Base-by-base conservation (phyloP, 257 asterid species). In the Fraxinus americana region DNA sequence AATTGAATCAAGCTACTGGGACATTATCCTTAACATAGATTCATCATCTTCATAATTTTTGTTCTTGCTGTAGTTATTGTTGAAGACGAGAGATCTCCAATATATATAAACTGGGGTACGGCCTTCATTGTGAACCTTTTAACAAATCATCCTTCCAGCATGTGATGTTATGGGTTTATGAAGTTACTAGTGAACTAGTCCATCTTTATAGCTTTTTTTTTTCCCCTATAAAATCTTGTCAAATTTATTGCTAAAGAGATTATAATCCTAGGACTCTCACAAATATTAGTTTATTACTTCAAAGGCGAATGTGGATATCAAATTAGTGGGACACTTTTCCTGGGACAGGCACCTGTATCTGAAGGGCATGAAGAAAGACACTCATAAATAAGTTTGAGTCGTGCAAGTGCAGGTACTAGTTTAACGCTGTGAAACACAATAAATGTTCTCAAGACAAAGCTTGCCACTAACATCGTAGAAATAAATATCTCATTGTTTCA, bases 81-180 rank as follows among this genome's bases (percentile, higher is more conserved):
- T 45, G 48, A 80, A 69, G 59, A 32, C 43, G 65, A 21, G 14
- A 19, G 8, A 30, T 25, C 75, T 29, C 21, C 69, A 10, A 67
- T 36, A 69, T 39, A 12, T 43, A 66, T 72, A 48, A 74, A 50
- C 77, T 11, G 73, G 35, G 25, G 71, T 34, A n/a, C 70, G 59
- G 70, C 76, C 45, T 41, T 71, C 34, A 69, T 23, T 12, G 39
- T 69, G 82, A 74, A 54, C 69, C 36, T 77, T 39, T 70, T 63
- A 75, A 70, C 69, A 75, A 67, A 29, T 65, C 43, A 72, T 43
- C 45, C 45, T 39, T 7, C 45, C 45, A 39, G 45, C 48, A 10
- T 10, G 48, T 41, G 48, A 41, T 41, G 14, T 10, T 41, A 41
- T 5, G 41, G 41, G 14, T 41, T 57, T 61, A 68, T 32, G 38